phyloP scores from a whole-genome alignment of 805 yeast species.

The Candida piceae region DNA sequence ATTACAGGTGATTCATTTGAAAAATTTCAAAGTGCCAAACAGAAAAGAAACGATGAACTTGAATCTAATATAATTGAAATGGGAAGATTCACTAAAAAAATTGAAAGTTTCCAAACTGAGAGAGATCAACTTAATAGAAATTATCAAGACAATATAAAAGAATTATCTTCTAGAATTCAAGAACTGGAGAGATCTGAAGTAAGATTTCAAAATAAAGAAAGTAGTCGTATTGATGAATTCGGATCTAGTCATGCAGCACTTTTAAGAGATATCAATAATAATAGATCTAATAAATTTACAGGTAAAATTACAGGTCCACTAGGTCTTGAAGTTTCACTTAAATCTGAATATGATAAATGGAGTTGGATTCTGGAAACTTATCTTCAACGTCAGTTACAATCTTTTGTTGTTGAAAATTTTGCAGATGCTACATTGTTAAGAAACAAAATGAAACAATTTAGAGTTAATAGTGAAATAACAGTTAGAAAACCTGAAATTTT shows the following conservation, averaged over 20 bases:
- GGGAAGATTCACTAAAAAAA: conserved; percentile 5
- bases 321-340: conserved; percentile 57
- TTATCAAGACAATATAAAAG: conserved; percentile 8
- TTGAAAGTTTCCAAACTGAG: conserved; percentile 6
- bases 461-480: conserved; percentile 37
- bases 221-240: conserved; percentile 39
- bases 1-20: conserved; percentile 42
- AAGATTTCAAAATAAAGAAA: conserved; percentile 22
- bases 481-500: conserved; percentile 55
- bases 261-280: conserved; percentile 36
- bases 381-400: conserved; percentile 44
- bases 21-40: conserved; percentile 17
- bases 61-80: conserved; percentile 11
- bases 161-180: conserved; percentile 2
- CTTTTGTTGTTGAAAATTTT: conserved; percentile 64
- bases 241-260: conserved; percentile 40
- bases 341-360: conserved; percentile 52
- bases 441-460: conserved; percentile 28
- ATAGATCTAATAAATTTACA: conserved; percentile 35
- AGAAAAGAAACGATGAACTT: conserved; percentile 14
- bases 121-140: conserved; percentile 4
- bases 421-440: conserved; percentile 50
- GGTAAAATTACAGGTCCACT: conserved; percentile 74
- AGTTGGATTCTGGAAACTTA: conserved; percentile 52
- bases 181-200: conserved; percentile 6